phyloP scores from a whole-genome alignment of 2,329 filamentous ascomycete species.

The Hypomyces perniciosus region DNA sequence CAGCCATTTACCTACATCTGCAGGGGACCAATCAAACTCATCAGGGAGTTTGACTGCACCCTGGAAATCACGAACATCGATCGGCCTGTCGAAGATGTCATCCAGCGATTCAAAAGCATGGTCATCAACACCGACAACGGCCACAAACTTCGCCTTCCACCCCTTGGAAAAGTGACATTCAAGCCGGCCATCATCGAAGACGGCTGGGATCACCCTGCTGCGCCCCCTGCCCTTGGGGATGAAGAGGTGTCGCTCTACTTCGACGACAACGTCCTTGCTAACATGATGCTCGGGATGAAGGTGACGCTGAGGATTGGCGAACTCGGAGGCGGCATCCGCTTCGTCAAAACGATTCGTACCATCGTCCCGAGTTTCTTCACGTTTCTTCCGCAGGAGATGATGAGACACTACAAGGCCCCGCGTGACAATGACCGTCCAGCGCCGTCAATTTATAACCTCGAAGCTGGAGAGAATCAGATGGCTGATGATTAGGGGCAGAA shows the following conservation, averaged over 20 bases:
- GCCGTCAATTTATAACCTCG: conserved; percentile 36
- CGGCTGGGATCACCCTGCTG: conserved; percentile 36
- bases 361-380: conserved; percentile 58
- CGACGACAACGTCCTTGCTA: conserved; percentile 49
- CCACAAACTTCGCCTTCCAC: conserved; percentile 26
- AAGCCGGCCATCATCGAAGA: conserved; percentile 42
- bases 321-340: conserved; percentile 59
- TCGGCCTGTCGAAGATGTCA: conserved; percentile 34
- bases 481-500: conserved; percentile 15
- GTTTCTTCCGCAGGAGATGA: conserved; percentile 62
- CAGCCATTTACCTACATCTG: conserved; percentile 26
- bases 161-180: conserved; percentile 41
- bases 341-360: conserved; percentile 53
- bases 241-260: conserved; percentile 51
- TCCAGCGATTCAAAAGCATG: conserved; percentile 39
- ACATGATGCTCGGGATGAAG: conserved; percentile 61
- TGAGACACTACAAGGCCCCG: conserved; percentile 60
- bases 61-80: conserved; percentile 56
- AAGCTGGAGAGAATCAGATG: conserved; percentile 18
- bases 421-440: conserved; percentile 37
- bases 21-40: conserved; percentile 14
- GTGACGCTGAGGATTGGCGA: conserved; percentile 49
- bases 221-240: conserved; percentile 13
- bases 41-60: conserved; percentile 44
- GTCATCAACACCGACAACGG: conserved; percentile 19